Evolutionary conservation across 345 rosid genomes (phyloP).

Genomic region (Cardamine chenopodiifolia): DNA sequence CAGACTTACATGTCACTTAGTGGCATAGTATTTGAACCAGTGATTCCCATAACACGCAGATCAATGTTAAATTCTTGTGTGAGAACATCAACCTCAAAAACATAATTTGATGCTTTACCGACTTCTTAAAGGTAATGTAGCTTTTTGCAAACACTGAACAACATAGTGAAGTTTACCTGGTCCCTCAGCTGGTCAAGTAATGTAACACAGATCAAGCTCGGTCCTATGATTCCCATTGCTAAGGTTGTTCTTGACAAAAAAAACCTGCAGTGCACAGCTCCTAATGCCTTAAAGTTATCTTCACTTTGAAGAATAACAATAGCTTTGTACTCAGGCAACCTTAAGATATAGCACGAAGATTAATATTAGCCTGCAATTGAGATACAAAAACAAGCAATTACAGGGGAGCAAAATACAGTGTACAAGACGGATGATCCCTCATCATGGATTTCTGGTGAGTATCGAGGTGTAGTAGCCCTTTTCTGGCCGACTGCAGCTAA

Average conservation of each 20-base stretch:
- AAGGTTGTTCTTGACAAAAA: slow-evolving; percentile 89
- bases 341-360: slow-evolving; percentile 96
- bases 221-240: slow-evolving; percentile 94
- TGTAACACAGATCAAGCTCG: slow-evolving; percentile 92
- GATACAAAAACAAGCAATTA: slow-evolving; percentile 7
- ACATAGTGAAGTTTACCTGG: slow-evolving; percentile 60
- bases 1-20: slow-evolving; percentile 81
- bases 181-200: slow-evolving; percentile 94
- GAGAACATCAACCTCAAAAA: slow-evolving; percentile 79
- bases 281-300: slow-evolving; percentile 89
- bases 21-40: slow-evolving; percentile 77
- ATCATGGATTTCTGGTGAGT: slow-evolving; percentile 8
- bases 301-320: slow-evolving; percentile 85
- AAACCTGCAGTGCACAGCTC: slow-evolving; percentile 98
- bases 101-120: slow-evolving; percentile 9
- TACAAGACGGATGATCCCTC: neutral
- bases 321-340: slow-evolving; percentile 96
- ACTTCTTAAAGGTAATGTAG: slow-evolving; percentile 22
- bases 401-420: neutral
- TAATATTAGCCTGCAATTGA: slow-evolving; percentile 80
- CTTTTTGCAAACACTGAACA: neutral
- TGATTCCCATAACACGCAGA: slow-evolving; percentile 95
- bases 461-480: slow-evolving; percentile 90
- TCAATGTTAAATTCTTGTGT: slow-evolving; percentile 97
- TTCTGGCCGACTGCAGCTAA: slow-evolving; percentile 97